A percentile compares a stretch with the other conserved stretches of the same genome.
Conservation (phyloP, 345 rosid genomes). For the Mallotus nudiflorus region DNA sequence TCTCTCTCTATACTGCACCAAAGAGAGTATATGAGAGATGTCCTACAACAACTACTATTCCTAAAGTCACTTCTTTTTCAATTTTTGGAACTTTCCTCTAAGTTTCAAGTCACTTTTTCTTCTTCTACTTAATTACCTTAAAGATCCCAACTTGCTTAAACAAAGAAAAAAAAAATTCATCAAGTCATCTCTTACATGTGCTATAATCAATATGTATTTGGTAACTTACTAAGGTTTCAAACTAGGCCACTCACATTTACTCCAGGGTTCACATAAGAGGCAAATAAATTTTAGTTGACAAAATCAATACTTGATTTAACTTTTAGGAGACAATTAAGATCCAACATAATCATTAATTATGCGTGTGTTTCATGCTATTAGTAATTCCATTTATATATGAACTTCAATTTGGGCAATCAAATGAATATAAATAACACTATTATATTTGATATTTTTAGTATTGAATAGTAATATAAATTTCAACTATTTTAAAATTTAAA, state of each 20-base stretch:
- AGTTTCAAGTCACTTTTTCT: not conserved
- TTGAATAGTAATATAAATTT: no score
- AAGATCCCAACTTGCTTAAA: not conserved
- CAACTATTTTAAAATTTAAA: no score
- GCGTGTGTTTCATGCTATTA: not conserved
- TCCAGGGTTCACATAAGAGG: slow-evolving; percentile 5
- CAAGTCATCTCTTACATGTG: not conserved
- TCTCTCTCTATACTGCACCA: no score
- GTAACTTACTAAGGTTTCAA: not conserved
- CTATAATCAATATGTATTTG: not conserved
- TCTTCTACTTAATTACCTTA: not conserved
- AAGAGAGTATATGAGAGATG: no score
- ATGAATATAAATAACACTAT: no score
- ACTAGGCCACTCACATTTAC: not conserved
- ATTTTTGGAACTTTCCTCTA: slow-evolving; percentile 20
- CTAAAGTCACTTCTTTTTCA: slow-evolving; percentile 16
- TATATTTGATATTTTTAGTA: no score
- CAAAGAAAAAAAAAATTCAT: no score
- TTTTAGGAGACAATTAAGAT: slow-evolving; percentile 9
- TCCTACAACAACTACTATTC: not conserved
- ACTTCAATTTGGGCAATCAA: no score
- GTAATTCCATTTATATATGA: no score
- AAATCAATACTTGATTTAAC: not conserved
- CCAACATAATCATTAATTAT: not conserved
- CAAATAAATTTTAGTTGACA: slow-evolving; percentile 12